phyloP scores from a whole-genome alignment of 148 eudicot species.

The Vaccinium myrtillus region DNA sequence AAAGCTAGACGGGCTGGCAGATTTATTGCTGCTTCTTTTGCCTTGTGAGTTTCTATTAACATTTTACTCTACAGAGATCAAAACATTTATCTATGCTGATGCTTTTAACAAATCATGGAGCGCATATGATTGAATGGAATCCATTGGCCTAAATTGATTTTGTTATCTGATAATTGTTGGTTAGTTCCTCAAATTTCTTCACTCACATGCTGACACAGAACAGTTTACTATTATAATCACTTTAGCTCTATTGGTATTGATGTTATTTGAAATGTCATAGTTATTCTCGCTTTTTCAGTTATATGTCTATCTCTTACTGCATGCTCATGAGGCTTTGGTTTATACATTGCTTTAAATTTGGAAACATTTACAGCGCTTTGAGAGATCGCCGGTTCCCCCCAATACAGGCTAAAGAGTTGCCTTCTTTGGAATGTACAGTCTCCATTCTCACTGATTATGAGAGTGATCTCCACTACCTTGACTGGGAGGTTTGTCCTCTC shows the following conservation, averaged over 20 bases:
- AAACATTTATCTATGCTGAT: not conserved
- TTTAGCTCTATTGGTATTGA: not conserved
- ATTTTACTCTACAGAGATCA: not conserved
- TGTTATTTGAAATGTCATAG: not conserved
- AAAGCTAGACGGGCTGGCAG: not conserved
- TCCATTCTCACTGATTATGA: conserved; percentile 87
- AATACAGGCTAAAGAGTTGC: conserved; percentile 88
- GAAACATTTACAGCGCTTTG: conserved; percentile 67
- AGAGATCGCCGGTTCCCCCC: conserved; percentile 93
- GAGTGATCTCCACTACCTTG: conserved; percentile 64
- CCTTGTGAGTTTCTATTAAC: not conserved
- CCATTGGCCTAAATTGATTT: not conserved
- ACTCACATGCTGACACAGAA: not conserved
- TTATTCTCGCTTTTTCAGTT: not conserved
- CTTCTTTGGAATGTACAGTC: conserved; percentile 90
- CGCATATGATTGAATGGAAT: not conserved
- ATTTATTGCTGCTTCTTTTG: not conserved
- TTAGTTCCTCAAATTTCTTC: not conserved
- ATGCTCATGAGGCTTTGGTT: conserved; percentile 18
- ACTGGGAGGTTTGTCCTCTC: conserved; percentile 89
- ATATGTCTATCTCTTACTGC: not conserved
- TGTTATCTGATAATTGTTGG: not conserved
- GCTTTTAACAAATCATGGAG: not conserved
- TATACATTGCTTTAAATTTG: conserved; percentile 19
- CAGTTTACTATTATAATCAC: not conserved